phyloP scores from a whole-genome alignment of 2,329 filamentous ascomycete species.

The Diaporthe sp. region DNA sequence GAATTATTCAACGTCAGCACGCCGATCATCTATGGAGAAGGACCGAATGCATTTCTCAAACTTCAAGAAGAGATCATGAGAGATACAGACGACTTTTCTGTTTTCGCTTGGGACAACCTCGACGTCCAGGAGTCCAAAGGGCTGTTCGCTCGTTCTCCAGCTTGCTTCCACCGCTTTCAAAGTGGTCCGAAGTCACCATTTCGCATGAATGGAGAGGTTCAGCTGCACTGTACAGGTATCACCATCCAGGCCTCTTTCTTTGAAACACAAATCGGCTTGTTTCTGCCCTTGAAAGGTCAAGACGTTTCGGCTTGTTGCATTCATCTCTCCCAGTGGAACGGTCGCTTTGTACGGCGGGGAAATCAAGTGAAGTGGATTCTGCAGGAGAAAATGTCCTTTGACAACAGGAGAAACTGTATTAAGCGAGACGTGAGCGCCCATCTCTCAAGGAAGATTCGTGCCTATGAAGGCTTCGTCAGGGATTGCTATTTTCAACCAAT shows the following conservation, averaged over 20 bases:
- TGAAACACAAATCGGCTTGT: neutral
- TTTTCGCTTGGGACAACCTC: neutral
- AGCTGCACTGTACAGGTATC: neutral
- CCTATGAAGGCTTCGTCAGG: too few species aligned
- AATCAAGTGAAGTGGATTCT: too few species aligned
- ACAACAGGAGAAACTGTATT: neutral
- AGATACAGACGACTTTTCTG: conserved; percentile 14
- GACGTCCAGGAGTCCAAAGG: conserved; percentile 6
- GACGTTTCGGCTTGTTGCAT: neutral
- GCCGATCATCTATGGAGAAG: conserved; percentile 34
- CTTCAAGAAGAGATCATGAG: conserved; percentile 38
- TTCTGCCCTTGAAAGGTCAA: neutral
- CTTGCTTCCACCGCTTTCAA: conserved; percentile 8
- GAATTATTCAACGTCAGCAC: conserved; percentile 37
- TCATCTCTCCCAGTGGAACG: neutral
- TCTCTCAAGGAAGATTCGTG: neutral
- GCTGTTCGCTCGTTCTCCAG: conserved; percentile 7
- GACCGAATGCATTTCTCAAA: conserved; percentile 8
- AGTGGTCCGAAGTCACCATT: neutral
- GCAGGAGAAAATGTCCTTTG: neutral
- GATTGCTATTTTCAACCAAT: neutral
- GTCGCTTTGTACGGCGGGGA: neutral
- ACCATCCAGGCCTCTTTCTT: neutral
- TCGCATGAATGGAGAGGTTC: neutral
- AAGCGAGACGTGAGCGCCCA: neutral